Conservation (phyloP, 805 yeast species). For the Yarrowia osloensis region DNA sequence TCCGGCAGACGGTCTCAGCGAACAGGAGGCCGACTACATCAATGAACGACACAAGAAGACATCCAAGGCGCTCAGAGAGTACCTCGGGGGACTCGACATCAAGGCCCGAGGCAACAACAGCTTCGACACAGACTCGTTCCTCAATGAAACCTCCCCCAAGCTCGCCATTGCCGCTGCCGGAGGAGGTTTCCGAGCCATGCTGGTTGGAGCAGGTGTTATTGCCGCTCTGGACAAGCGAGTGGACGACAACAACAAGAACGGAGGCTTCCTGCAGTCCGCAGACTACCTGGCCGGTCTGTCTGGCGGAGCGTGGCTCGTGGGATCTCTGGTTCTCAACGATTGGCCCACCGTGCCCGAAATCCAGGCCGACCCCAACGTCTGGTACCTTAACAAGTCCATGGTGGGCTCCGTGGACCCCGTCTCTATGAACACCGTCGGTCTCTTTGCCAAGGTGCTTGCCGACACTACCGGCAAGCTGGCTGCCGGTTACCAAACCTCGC, state of each 20-base stretch:
- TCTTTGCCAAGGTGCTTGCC: constrained; percentile 52
- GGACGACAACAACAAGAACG: constrained; percentile 48
- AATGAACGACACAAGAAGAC: constrained; percentile 39
- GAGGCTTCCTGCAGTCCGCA: constrained; percentile 67
- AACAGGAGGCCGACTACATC: constrained; percentile 42
- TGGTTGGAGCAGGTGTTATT: constrained; percentile 79
- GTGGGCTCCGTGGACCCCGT: constrained; percentile 68
- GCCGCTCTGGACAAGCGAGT: constrained; percentile 80
- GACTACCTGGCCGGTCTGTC: constrained; percentile 76
- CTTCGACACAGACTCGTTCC: constrained; percentile 46
- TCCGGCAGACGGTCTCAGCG: constrained; percentile 39
- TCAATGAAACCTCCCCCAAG: constrained; percentile 6
- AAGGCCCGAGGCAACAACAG: constrained; percentile 50
- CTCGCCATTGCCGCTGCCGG: constrained; percentile 49
- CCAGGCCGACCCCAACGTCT: constrained; percentile 51
- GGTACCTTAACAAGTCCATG: constrained; percentile 69
- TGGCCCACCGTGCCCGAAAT: constrained; percentile 72
- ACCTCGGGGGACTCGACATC: constrained; percentile 39
- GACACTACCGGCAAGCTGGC: constrained; percentile 56
- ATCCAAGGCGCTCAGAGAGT: constrained; percentile 46
- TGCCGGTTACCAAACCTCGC: constrained; percentile 68
- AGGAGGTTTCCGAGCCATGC: constrained; percentile 90
- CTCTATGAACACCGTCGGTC: constrained; percentile 57
- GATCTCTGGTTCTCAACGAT: constrained; percentile 64
- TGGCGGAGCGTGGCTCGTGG: constrained; percentile 81